Evolutionary conservation across 179 eudicot species (phyloP).

Genomic region (Kewa caespitosa): DNA sequence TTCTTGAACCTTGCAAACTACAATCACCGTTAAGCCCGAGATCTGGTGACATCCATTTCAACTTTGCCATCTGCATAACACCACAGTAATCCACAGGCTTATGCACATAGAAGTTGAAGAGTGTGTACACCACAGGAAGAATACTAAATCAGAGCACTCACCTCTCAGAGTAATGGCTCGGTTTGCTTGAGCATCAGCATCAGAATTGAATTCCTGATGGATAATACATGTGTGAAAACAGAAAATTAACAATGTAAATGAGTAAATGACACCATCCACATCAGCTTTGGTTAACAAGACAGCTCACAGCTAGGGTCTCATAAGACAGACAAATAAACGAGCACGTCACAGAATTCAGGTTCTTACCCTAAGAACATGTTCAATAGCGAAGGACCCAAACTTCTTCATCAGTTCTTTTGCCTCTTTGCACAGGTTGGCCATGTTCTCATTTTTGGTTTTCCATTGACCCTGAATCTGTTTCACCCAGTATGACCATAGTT

Average conservation of each 20-base stretch:
- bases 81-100: background rate
- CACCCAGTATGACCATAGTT: slow-evolving; percentile 11
- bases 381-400: slow-evolving; percentile 66
- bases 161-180: slow-evolving; percentile 45
- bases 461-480: slow-evolving; percentile 74
- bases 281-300: no score
- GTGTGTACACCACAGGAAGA: background rate
- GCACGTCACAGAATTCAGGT: no score
- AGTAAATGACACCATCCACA: no score
- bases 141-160: slow-evolving; percentile 15
- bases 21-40: no score
- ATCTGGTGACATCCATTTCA: slow-evolving; percentile 22
- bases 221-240: no score
- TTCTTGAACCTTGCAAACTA: no score
- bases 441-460: slow-evolving; percentile 73
- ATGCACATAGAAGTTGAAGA: background rate
- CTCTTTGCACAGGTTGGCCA: slow-evolving; percentile 74
- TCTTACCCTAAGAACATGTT: slow-evolving; percentile 66
- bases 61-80: slow-evolving; percentile 32
- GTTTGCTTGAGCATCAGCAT: slow-evolving; percentile 70
- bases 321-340: no score
- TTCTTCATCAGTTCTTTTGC: slow-evolving; percentile 63
- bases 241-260: no score
- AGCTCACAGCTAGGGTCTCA: background rate
- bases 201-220: slow-evolving; percentile 51